phyloP scores from a whole-genome alignment of 2,329 filamentous ascomycete species.

The Microcyclospora tardicrescens region DNA sequence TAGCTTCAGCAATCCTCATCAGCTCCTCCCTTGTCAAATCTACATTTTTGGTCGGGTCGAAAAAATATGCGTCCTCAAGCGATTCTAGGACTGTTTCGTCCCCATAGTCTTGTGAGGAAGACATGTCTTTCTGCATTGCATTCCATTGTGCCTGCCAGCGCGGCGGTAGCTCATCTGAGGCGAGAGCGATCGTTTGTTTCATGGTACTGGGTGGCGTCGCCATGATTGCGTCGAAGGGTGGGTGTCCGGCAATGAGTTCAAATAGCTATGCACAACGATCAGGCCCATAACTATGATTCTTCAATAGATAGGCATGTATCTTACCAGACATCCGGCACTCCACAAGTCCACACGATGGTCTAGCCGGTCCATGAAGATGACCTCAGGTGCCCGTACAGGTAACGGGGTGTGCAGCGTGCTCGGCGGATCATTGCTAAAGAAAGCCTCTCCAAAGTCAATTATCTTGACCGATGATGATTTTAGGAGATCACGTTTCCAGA shows the following conservation, averaged over 20 bases:
- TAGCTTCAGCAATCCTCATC: no score
- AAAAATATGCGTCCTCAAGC: no score
- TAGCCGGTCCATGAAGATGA: background rate
- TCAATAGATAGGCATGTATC: background rate
- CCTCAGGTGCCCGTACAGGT: constrained; percentile 1
- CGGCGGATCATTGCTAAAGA: constrained; percentile 14
- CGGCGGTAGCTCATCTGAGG: background rate
- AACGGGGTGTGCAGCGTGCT: constrained; percentile 15
- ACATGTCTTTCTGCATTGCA: constrained; percentile 1
- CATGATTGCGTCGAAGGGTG: constrained; percentile 1
- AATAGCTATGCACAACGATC: background rate
- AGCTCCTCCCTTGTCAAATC: no score
- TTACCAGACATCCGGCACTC: constrained; percentile 1
- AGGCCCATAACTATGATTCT: no score
- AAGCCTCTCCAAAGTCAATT: constrained; percentile 28
- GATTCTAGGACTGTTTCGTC: no score
- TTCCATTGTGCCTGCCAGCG: constrained; percentile 1
- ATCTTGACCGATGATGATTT: constrained; percentile 16
- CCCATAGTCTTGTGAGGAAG: no score
- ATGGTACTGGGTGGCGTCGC: background rate
- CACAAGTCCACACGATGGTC: constrained; percentile 2
- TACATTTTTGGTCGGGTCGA: no score
- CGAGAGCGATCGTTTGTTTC: constrained; percentile 1
- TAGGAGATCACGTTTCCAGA: constrained; percentile 5
- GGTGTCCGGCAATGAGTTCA: constrained; percentile 2